Base-by-base conservation (phyloP, 768 basidiomycete species). In the Nidula microcarpa region DNA sequence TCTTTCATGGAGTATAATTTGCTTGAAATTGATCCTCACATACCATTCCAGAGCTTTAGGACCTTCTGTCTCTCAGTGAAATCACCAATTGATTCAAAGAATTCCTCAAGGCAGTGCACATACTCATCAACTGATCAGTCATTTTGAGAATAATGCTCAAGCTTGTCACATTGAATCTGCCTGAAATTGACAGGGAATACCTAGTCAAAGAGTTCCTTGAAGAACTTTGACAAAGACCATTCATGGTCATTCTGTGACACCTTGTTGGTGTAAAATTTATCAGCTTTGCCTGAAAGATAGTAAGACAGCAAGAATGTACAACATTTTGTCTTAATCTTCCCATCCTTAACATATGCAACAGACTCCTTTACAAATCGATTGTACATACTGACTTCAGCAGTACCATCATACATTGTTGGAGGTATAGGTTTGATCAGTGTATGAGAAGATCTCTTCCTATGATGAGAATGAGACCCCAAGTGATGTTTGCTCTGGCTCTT, bases 171-270 rank as follows among this genome's bases (percentile, higher is more conserved):
- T 53, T 67, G 69, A 23, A 68, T 51, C 33, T 58, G 45, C 3
- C 57, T 33, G 49, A 58, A 69, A 32, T 69, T 59, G 0, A 66
- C 44, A 0, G 73, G 74, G 57, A 75, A 75, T 33, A 73, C 72
- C 23, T 69, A 69, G 17, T 73, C 60, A 50, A 71, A 74, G n/a
- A 75, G 13, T 32, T 61, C 65, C 3, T 51, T 18, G 49, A 71
- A 73, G 53, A 74, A 73, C 1, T 60, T 23, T 8, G 56, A 34
- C 0, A 74, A 33, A 0, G 32, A 54, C 70, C 71, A 75, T 0
- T 59, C 36, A 3, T 63, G 51, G 0, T 60, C 51, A 5, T 63
- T 61, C 1, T 53, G 47, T 0, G 70, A 56, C 0, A 74, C 69
- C 32, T 68, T 63, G n/a, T 61, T 55, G 0, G 64, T 62, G 34